Evolutionary conservation across 2,329 filamentous ascomycete species (phyloP), one percentile per base, ranked within the genome.

Genomic region (Penicillium paneum): DNA sequence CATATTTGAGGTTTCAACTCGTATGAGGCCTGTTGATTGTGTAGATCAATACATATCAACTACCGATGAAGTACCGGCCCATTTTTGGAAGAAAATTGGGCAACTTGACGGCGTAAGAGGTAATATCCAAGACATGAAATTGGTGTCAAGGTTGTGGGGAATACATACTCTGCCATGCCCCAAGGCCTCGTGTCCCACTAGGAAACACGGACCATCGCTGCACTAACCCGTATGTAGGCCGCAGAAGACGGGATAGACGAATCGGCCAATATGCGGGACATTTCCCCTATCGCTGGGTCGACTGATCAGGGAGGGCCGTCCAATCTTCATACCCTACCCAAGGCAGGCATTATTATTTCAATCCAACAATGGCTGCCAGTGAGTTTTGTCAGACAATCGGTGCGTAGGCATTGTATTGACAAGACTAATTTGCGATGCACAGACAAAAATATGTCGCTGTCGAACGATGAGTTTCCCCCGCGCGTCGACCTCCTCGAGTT

Each of bases 401-500:
- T n/a, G 28, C 1, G 3, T 4, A 29, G 8, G 28, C 8, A 11
- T 10, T 13, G 5, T 4, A 10, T 10, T 35, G 31, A 35, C 31
- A 45, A 45, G 31, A 21, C 31, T 35, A 19, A 45, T 19, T 1
- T 24, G 34, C 12, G 17, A 15, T n/a, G 7, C 21, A 35, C 43
- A n/a, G 43, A 12, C 38, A 3, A 40, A n/a, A 26, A n/a, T 21
- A 45, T 45, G 43, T 13, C 43, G 8, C 5, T 1, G 21, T 34
- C 19, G 26, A n/a, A 26, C 29, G 24, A 53, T 35, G 60, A 62
- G 40, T 56, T 49, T 28, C 60, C 60, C 5, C 54, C 51, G 21
- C 49, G 39, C 13, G 61, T 49, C 2, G 61, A 66, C 40, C 39
- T 69, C 49, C 60, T 53, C 34, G 61, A 56, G 39, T 66, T 66